phyloP scores from a whole-genome alignment of 495 filamentous ascomycete genomes.

The Aspergillus panamensis region DNA sequence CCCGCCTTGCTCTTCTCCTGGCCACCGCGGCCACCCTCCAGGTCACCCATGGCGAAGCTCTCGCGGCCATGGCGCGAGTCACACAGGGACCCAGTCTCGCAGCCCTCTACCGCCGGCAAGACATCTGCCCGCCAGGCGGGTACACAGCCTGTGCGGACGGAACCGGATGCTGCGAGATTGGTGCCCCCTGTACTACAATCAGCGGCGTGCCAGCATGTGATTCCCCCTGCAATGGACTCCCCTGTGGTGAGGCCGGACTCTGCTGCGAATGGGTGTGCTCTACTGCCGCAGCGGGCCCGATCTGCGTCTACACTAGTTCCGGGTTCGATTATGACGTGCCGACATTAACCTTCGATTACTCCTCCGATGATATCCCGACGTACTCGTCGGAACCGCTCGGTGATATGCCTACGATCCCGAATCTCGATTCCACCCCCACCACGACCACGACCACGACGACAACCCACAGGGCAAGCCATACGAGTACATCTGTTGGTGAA shows the following conservation, averaged over 20 bases:
- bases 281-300: background rate
- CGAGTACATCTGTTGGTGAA: background rate
- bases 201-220: conserved; percentile 8
- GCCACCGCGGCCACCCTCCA: no score
- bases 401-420: background rate
- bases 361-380: background rate
- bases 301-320: background rate
- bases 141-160: conserved; percentile 8
- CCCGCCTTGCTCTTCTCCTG: no score
- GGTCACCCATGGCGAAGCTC: no score
- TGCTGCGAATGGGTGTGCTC: conserved; percentile 4
- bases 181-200: conserved; percentile 10
- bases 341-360: background rate
- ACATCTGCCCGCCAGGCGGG: conserved; percentile 2
- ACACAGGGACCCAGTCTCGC: no score
- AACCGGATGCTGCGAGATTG: conserved; percentile 10
- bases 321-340: background rate
- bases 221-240: background rate
- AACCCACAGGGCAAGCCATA: no score
- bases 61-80: no score
- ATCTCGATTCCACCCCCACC: background rate
- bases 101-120: background rate
- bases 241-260: conserved; percentile 4
- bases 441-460: background rate
- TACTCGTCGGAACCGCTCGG: background rate